These are phyloP conservation scores for Wickerhamiella kurtzmanii DNA, from an alignment of 805 yeast genomes.

Conservation along the genomic window DNA sequence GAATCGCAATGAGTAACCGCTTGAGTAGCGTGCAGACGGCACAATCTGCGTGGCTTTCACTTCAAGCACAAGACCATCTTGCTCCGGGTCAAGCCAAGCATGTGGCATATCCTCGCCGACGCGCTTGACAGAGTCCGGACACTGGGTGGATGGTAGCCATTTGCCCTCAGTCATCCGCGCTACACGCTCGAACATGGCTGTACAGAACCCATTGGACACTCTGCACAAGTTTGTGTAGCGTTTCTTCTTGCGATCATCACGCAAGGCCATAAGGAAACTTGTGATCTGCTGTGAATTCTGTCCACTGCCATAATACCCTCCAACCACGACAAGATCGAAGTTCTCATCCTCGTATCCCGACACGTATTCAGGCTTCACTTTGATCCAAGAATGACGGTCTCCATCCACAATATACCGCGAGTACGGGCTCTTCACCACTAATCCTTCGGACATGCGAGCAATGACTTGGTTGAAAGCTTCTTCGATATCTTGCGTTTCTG, in stretches of 20 bases:
- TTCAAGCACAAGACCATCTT: constrained; percentile 59
- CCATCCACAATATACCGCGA: constrained; percentile 49
- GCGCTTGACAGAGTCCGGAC: constrained; percentile 11
- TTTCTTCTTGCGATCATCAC: constrained; percentile 29
- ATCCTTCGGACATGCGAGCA: constrained; percentile 58
- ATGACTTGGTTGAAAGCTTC: constrained; percentile 45
- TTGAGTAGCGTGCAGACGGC: constrained; percentile 39
- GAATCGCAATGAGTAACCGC: constrained; percentile 59
- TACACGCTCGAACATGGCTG: constrained; percentile 46
- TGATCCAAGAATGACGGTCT: constrained; percentile 61
- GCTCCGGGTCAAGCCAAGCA: constrained; percentile 66
- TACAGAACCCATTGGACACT: constrained; percentile 74
- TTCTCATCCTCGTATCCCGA: constrained; percentile 71
- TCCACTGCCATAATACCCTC: constrained; percentile 61
- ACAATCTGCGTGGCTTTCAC: constrained; percentile 69
- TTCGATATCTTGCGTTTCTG: constrained; percentile 40
- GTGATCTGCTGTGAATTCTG: constrained; percentile 28
- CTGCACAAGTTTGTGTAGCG: constrained; percentile 55
- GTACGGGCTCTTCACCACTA: constrained; percentile 54
- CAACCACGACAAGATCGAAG: constrained; percentile 66
- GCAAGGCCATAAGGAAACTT: constrained; percentile 60
- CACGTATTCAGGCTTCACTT: constrained; percentile 82
- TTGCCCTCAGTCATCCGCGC: constrained; percentile 42
- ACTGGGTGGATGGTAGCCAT: constrained; percentile 34
- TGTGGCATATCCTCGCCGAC: constrained; percentile 36